These are phyloP conservation scores for Casuarina cunninghamiana DNA, from an alignment of 306 rosid genomes.

Conservation along the genomic window DNA sequence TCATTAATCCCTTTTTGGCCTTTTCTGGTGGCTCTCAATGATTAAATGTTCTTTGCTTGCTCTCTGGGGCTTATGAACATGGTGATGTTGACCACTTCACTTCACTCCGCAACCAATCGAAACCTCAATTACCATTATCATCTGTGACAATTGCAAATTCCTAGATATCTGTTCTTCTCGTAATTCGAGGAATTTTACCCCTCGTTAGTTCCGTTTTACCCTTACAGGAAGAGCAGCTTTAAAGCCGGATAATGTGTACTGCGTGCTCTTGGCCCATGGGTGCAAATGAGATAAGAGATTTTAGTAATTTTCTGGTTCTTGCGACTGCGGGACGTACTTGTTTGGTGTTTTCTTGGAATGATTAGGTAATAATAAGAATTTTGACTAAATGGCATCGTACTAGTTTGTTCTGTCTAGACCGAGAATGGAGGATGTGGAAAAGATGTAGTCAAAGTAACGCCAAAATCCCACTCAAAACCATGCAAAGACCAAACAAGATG, in stretches of 20 bases:
- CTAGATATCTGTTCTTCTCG: slow-evolving; percentile 32
- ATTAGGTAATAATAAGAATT: slow-evolving; percentile 52
- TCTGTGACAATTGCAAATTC: slow-evolving; percentile 35
- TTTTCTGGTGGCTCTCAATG: slow-evolving; percentile 24
- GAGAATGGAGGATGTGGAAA: slow-evolving; percentile 9
- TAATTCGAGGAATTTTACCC: slow-evolving; percentile 28
- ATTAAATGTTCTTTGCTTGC: slow-evolving; percentile 20
- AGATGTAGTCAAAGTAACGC: slow-evolving; percentile 34
- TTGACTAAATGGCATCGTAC: slow-evolving; percentile 39
- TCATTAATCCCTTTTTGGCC: slow-evolving; percentile 16
- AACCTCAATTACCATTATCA: slow-evolving; percentile 19
- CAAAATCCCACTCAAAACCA: slow-evolving; percentile 59
- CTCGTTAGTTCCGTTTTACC: slow-evolving; percentile 25
- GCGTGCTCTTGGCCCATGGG: slow-evolving; percentile 7
- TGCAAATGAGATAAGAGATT: slow-evolving; percentile 15
- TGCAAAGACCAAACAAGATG: slow-evolving; percentile 36
- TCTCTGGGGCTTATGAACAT: slow-evolving; percentile 32
- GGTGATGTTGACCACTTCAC: slow-evolving; percentile 2
- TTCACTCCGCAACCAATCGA: background rate
- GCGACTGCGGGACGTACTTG: slow-evolving; percentile 20
- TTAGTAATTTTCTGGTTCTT: slow-evolving; percentile 10
- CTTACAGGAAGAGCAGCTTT: slow-evolving; percentile 8
- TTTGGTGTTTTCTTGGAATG: slow-evolving; percentile 34
- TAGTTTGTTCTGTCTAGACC: slow-evolving; percentile 34
- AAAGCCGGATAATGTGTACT: slow-evolving; percentile 31